phyloP scores from a whole-genome alignment of 768 basidiomycete species.

The Hericium coralloides region DNA sequence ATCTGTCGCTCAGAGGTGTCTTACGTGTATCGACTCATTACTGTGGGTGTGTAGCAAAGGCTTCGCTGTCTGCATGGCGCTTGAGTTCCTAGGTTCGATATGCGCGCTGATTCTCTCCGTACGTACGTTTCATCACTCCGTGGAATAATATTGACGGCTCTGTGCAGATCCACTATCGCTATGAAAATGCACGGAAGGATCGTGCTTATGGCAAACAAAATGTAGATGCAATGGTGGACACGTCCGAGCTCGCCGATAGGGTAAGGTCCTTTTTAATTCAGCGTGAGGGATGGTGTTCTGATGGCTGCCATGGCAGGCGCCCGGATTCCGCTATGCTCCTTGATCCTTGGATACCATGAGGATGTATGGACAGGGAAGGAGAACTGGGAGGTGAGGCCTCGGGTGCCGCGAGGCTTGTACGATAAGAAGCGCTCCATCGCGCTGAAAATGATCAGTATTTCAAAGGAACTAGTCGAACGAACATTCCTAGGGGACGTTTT shows the following conservation, averaged over 20 bases:
- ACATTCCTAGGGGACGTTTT: too few species aligned
- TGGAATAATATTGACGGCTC: neutral
- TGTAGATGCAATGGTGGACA: constrained; percentile 44
- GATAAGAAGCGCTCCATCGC: too few species aligned
- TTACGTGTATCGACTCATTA: too few species aligned
- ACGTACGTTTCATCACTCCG: neutral
- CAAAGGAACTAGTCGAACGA: too few species aligned
- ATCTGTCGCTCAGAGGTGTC: too few species aligned
- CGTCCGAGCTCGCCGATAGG: constrained; percentile 56
- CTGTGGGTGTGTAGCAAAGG: constrained; percentile 35
- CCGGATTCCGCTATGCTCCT: constrained; percentile 48
- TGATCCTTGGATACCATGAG: constrained; percentile 8
- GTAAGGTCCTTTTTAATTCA: constrained; percentile 24
- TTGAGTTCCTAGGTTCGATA: neutral
- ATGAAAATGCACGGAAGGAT: constrained; percentile 52
- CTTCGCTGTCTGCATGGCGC: constrained; percentile 36
- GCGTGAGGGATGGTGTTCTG: neutral
- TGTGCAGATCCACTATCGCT: constrained; percentile 48
- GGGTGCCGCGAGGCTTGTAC: too few species aligned
- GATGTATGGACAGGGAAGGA: too few species aligned
- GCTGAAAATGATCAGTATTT: too few species aligned
- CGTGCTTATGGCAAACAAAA: constrained; percentile 41
- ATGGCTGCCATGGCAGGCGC: constrained; percentile 32
- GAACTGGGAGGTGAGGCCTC: too few species aligned
- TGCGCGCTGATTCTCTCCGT: neutral